A percentile compares a stretch with the other conserved stretches of the same genome.
Conservation (phyloP, 208 protist genomes). For the Crithidia brevicula region DNA sequence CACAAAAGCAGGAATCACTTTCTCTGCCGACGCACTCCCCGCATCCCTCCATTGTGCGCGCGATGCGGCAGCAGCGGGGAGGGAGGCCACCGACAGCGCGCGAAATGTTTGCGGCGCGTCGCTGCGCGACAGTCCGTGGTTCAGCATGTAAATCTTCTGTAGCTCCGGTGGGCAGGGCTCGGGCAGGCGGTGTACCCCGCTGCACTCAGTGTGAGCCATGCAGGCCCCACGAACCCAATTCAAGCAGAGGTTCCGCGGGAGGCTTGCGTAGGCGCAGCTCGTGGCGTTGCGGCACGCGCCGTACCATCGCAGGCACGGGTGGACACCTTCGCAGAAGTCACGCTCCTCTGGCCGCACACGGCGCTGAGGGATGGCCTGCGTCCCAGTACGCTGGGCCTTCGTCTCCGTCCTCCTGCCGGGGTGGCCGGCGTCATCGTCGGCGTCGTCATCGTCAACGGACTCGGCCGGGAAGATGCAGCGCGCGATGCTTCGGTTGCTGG, state of each 20-base stretch:
- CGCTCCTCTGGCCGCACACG: conserved; percentile 33
- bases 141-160: conserved; percentile 54
- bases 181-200: conserved; percentile 78
- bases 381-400: neutral
- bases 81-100: neutral
- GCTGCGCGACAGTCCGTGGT: conserved; percentile 50
- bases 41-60: neutral
- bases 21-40: too few species aligned
- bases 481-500: conserved; percentile 21
- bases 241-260: conserved; percentile 78
- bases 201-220: conserved; percentile 48
- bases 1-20: too few species aligned
- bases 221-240: conserved; percentile 76
- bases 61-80: neutral
- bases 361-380: neutral
- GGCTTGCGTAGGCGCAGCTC: conserved; percentile 56
- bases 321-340: conserved; percentile 44
- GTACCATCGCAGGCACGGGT: conserved; percentile 81
- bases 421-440: neutral
- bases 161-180: conserved; percentile 56
- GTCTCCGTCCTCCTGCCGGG: neutral
- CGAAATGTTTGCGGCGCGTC: conserved; percentile 12
- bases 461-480: conserved; percentile 33
- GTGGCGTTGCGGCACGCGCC: conserved; percentile 70
- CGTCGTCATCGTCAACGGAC: conserved; percentile 3